phyloP scores from a whole-genome alignment of 208 protist genomes.

The Endotrypanum monterogeii region DNA sequence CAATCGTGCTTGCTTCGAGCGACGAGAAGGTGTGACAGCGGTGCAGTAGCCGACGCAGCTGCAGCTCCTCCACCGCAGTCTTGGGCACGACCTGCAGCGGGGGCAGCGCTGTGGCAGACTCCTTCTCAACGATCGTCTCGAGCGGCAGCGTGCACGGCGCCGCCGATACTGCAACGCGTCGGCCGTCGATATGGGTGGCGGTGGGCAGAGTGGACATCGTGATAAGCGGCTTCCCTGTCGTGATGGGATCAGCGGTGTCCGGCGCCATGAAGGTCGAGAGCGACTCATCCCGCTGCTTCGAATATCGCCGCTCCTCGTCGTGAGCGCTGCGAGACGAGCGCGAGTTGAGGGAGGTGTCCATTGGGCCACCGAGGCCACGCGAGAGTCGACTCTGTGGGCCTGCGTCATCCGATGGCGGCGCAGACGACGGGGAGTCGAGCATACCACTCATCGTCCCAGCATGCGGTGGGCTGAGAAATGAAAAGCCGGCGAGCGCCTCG shows the following conservation, averaged over 20 bases:
- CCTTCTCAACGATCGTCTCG: background rate
- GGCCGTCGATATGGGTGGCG: slow-evolving; percentile 32
- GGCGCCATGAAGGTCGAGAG: slow-evolving; percentile 24
- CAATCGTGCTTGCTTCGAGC: slow-evolving; percentile 54
- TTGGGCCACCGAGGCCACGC: slow-evolving; percentile 14
- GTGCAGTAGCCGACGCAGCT: slow-evolving; percentile 49
- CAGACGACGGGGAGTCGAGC: slow-evolving; percentile 27
- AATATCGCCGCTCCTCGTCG: background rate
- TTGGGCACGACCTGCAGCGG: slow-evolving; percentile 48
- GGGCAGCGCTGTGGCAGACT: slow-evolving; percentile 38
- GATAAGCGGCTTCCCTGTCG: slow-evolving; percentile 10
- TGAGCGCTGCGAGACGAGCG: slow-evolving; percentile 15
- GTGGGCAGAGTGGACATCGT: slow-evolving; percentile 27
- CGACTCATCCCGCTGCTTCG: slow-evolving; percentile 8
- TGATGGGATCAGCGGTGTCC: slow-evolving; percentile 15
- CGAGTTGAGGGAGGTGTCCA: slow-evolving; percentile 29
- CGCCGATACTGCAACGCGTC: slow-evolving; percentile 71
- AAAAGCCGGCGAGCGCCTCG: slow-evolving; percentile 26
- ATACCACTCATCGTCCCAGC: background rate
- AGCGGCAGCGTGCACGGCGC: slow-evolving; percentile 29
- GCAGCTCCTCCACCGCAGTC: slow-evolving; percentile 40
- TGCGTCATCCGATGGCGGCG: slow-evolving; percentile 21
- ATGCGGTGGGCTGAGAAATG: slow-evolving; percentile 26
- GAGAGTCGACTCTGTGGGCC: slow-evolving; percentile 4
- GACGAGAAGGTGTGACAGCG: slow-evolving; percentile 74